A percentile compares a stretch with the other conserved stretches of the same genome.
These are phyloP conservation scores for Penicillium crystallinum DNA, from an alignment of 495 filamentous ascomycete genomes.

Conservation along the genomic window DNA sequence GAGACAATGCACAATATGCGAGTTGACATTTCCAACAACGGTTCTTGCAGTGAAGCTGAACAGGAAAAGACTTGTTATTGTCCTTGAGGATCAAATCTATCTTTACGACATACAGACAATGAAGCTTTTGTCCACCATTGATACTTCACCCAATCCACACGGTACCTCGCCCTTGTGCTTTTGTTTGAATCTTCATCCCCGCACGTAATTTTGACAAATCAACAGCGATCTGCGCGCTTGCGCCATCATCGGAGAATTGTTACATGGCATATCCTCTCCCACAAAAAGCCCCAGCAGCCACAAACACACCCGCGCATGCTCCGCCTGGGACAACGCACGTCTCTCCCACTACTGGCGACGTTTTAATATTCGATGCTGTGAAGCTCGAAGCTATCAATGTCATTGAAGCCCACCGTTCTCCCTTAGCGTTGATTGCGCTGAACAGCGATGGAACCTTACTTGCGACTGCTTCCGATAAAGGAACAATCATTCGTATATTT, in stretches of 20 bases:
- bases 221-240: constrained; percentile 82
- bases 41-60: constrained; percentile 91
- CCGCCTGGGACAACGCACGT: constrained; percentile 70
- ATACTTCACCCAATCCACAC: constrained; percentile 86
- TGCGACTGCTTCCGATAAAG: constrained; percentile 93
- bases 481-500: constrained; percentile 95
- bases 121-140: constrained; percentile 83
- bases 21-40: constrained; percentile 92
- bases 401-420: constrained; percentile 87
- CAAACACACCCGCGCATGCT: constrained; percentile 72
- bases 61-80: constrained; percentile 85
- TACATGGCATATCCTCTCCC: constrained; percentile 91
- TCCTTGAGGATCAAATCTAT: constrained; percentile 93
- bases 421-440: constrained; percentile 79
- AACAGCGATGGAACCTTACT: constrained; percentile 91
- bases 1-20: constrained; percentile 95
- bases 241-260: constrained; percentile 91
- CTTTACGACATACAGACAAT: constrained; percentile 98
- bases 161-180: constrained; percentile 43
- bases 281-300: constrained; percentile 64
- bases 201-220: constrained; percentile 9
- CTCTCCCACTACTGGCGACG: constrained; percentile 82
- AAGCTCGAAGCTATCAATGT: constrained; percentile 89
- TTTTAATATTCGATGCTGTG: constrained; percentile 82
- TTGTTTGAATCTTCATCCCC: constrained; percentile 4